Evolutionary conservation across 805 yeast genomes (phyloP).

Genomic region (Barnettozyma pratensis): DNA sequence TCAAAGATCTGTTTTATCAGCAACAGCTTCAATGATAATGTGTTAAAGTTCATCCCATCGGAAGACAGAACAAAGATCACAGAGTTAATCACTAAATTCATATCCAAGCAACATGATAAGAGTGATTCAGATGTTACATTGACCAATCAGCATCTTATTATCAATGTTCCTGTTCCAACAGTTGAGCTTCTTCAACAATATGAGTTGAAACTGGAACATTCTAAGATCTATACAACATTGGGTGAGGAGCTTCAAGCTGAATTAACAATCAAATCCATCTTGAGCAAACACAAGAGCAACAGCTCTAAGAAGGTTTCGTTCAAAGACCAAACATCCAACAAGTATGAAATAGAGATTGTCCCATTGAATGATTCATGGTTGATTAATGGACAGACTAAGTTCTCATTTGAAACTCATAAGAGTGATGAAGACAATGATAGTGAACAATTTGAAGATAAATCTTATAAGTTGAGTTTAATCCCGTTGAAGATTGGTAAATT

Average conservation of each 20-base stretch:
- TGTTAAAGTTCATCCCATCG: neutral
- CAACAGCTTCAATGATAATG: neutral
- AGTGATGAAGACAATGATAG: conserved; percentile 15
- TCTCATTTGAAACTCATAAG: conserved; percentile 37
- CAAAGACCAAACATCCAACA: conserved; percentile 19
- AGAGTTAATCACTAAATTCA: neutral
- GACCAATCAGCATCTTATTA: conserved; percentile 26
- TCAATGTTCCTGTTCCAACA: conserved; percentile 59
- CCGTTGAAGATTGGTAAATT: conserved; percentile 78
- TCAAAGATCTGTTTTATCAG: neutral
- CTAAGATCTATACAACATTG: conserved; percentile 41
- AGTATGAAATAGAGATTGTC: conserved; percentile 42
- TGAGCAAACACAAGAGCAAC: conserved; percentile 11
- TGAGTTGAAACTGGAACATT: conserved; percentile 33
- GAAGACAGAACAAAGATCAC: neutral
- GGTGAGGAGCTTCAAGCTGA: conserved; percentile 56
- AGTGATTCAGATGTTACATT: neutral
- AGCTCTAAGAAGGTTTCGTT: conserved; percentile 20
- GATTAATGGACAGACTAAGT: conserved; percentile 63
- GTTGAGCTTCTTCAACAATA: conserved; percentile 57
- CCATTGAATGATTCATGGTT: conserved; percentile 71
- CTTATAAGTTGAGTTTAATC: conserved; percentile 43
- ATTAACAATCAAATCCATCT: conserved; percentile 34
- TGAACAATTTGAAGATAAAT: conserved; percentile 12
- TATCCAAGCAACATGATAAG: neutral